Conservation (phyloP, 805 yeast species). For the Kuraishia cidri region DNA sequence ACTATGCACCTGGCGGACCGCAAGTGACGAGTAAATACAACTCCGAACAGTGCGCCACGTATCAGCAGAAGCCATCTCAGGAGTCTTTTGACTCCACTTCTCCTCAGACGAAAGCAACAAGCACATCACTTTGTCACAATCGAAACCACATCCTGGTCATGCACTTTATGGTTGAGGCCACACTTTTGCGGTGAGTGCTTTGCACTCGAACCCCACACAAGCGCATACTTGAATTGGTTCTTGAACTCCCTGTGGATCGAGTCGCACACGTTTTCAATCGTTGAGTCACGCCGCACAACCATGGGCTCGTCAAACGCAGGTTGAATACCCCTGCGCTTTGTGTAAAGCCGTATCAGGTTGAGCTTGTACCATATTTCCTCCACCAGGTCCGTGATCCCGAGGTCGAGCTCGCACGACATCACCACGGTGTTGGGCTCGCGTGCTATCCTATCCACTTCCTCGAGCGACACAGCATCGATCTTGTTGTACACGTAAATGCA, state of each 20-base stretch:
- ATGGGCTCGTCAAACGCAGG: constrained; percentile 87
- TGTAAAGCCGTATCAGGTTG: constrained; percentile 70
- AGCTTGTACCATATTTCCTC: constrained; percentile 92
- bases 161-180: constrained; percentile 74
- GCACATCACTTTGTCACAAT: constrained; percentile 78
- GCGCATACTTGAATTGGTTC: constrained; percentile 84
- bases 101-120: no score
- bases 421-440: constrained; percentile 90
- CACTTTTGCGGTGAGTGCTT: constrained; percentile 96
- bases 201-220: constrained; percentile 94
- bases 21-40: no score
- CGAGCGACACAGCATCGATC: constrained; percentile 90
- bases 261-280: constrained; percentile 84
- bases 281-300: constrained; percentile 75
- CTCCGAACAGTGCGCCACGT: no score
- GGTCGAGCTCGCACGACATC: constrained; percentile 82
- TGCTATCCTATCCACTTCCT: constrained; percentile 89
- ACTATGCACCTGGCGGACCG: no score
- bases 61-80: no score
- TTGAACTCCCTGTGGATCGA: constrained; percentile 89
- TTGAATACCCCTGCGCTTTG: constrained; percentile 75
- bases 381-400: constrained; percentile 81
- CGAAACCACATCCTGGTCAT: constrained; percentile 93
- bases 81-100: no score
- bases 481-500: constrained; percentile 93